Conservation (phyloP, 1,284 basidiomycete genomes). For the Ceratobasidium sp. region DNA sequence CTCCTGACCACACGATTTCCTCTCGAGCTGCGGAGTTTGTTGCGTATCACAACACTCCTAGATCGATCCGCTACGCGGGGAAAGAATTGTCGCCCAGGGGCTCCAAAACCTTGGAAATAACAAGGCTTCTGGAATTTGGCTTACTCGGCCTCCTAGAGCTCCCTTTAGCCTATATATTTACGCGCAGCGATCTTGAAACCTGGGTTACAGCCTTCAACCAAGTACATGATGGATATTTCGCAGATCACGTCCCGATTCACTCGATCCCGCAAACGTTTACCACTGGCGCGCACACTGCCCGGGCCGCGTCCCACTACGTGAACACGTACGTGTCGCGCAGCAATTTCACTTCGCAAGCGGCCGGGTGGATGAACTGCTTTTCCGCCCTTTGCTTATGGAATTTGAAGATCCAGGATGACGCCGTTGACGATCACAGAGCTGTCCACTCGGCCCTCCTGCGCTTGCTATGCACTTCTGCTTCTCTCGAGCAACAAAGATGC, state of each 20-base stretch:
- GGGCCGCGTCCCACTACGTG: background rate
- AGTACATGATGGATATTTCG: too few species aligned
- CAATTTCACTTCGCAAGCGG: background rate
- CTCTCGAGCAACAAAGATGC: background rate
- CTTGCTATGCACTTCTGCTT: background rate
- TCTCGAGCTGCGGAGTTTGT: background rate
- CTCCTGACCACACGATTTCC: background rate
- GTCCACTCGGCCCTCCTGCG: background rate
- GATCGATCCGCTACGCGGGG: background rate
- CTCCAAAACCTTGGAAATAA: background rate
- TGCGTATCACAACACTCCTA: background rate
- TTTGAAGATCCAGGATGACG: background rate
- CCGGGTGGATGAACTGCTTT: background rate
- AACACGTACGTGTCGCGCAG: background rate
- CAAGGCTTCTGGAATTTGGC: background rate
- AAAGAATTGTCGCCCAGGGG: background rate
- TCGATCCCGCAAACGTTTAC: background rate
- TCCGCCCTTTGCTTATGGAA: background rate
- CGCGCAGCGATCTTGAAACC: background rate
- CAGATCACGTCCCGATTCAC: background rate
- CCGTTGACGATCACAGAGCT: background rate
- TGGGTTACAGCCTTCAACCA: background rate
- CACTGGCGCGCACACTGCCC: background rate
- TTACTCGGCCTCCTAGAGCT: background rate
- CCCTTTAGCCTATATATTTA: background rate